Evolutionary conservation across 192 early-diverging fungal species (phyloP).

Genomic region (Coemansia sp.): DNA sequence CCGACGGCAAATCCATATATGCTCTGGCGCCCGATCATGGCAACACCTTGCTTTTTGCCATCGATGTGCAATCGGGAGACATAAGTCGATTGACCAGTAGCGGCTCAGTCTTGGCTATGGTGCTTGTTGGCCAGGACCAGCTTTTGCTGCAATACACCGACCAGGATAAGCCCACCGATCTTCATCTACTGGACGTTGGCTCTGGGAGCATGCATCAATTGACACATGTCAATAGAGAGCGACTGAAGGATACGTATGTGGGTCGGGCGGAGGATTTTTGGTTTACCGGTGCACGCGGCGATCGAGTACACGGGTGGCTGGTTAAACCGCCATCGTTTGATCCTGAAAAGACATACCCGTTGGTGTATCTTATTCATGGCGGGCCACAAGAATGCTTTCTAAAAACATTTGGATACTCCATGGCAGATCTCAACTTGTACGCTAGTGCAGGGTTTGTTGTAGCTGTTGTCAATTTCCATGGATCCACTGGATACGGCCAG

Average conservation of each 20-base stretch:
- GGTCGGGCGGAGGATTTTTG: slow-evolving; percentile 65
- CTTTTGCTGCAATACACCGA: slow-evolving; percentile 50
- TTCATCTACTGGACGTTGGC: slow-evolving; percentile 36
- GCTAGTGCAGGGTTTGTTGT: slow-evolving; percentile 70
- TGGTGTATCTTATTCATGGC: slow-evolving; percentile 80
- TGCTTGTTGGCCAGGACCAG: slow-evolving; percentile 14
- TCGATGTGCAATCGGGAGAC: slow-evolving; percentile 31
- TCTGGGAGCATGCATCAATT: slow-evolving; percentile 33
- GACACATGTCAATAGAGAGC: slow-evolving; percentile 52
- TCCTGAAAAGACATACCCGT: slow-evolving; percentile 60
- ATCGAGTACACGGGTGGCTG: slow-evolving; percentile 58
- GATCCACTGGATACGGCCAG: slow-evolving; percentile 78
- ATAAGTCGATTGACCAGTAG: slow-evolving; percentile 32
- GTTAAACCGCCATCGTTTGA: slow-evolving; percentile 65
- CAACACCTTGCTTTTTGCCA: slow-evolving; percentile 48
- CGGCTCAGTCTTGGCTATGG: slow-evolving; percentile 14
- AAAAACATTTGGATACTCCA: slow-evolving; percentile 57
- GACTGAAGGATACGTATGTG: slow-evolving; percentile 47
- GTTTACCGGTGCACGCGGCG: slow-evolving; percentile 64
- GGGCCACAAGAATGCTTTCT: slow-evolving; percentile 74
- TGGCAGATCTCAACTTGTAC: slow-evolving; percentile 77
- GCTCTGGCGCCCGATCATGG: slow-evolving; percentile 66
- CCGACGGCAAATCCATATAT: slow-evolving; percentile 56
- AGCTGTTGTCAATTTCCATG: slow-evolving; percentile 74
- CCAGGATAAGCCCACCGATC: slow-evolving; percentile 38